Evolutionary conservation across 306 rosid genomes (phyloP).

Genomic region (Malus orientalis): DNA sequence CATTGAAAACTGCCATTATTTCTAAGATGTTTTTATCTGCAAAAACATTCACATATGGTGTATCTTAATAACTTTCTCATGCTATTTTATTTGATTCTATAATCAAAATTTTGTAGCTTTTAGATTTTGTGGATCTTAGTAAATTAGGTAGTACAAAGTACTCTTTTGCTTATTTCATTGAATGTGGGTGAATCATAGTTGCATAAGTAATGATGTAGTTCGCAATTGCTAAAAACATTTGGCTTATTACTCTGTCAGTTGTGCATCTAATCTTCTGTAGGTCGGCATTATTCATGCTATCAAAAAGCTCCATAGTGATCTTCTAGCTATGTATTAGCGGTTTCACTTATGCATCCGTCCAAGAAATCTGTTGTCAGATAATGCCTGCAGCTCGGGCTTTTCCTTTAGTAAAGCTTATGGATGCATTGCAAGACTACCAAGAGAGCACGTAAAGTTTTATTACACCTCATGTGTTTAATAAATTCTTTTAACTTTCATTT

Average conservation of each 20-base stretch:
- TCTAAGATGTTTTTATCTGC: too few species aligned
- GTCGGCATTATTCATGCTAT: constrained; percentile 91
- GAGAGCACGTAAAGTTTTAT: too few species aligned
- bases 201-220: neutral
- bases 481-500: too few species aligned
- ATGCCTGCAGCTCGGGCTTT: too few species aligned
- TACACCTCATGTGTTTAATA: too few species aligned
- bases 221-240: constrained; percentile 4
- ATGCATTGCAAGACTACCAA: too few species aligned
- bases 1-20: too few species aligned
- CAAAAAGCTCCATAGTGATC: constrained; percentile 76
- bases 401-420: too few species aligned
- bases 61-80: too few species aligned
- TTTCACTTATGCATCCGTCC: too few species aligned
- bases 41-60: too few species aligned
- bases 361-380: too few species aligned
- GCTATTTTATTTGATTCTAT: neutral
- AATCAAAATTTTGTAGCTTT: neutral
- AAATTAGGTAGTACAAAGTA: neutral
- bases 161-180: neutral
- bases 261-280: constrained; percentile 28
- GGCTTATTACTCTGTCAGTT: constrained; percentile 14
- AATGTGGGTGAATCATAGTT: neutral
- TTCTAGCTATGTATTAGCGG: constrained; percentile 91
- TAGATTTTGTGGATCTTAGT: neutral